Percentiles rank a stretch among this genome's conserved stretches.
Conservation (phyloP, 371 early-diverging fungal species). For the Syncephalastrum contaminatum region DNA sequence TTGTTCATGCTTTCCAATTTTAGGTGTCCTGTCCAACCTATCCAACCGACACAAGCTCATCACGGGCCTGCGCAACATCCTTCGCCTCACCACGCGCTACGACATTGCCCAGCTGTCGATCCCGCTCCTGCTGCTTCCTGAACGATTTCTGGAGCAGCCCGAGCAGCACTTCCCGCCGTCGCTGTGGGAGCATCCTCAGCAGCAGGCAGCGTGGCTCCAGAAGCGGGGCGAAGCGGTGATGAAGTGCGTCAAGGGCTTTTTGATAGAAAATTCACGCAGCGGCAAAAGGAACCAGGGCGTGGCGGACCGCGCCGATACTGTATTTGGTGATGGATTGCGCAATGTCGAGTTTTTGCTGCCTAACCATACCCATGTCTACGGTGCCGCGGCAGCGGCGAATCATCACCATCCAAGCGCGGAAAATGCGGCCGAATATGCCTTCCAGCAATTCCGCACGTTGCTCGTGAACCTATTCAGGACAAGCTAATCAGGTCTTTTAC, state of each 20-base stretch:
- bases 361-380: conserved; percentile 23
- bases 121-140: conserved; percentile 67
- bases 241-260: conserved; percentile 62
- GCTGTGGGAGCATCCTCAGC: conserved; percentile 20
- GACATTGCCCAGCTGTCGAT: conserved; percentile 67
- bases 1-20: no score
- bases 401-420: conserved; percentile 11
- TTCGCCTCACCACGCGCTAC: conserved; percentile 62
- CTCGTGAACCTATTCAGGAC: conserved; percentile 41
- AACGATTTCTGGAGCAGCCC: conserved; percentile 42
- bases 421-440: conserved; percentile 27
- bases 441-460: conserved; percentile 40
- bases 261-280: conserved; percentile 56
- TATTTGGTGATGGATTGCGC: conserved; percentile 35
- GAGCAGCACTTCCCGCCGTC: conserved; percentile 17
- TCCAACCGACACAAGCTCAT: conserved; percentile 54
- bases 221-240: conserved; percentile 60
- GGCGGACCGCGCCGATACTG: conserved; percentile 31
- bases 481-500: conserved; percentile 15
- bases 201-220: conserved; percentile 31
- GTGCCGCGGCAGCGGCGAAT: conserved; percentile 3
- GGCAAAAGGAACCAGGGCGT: conserved; percentile 37
- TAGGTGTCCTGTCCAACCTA: conserved; percentile 28
- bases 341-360: conserved; percentile 49
- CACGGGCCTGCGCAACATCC: conserved; percentile 63